A percentile compares a stretch with the other conserved stretches of the same genome.
Evolutionary conservation across 352 stramenopile species (phyloP).

Genomic region (Phytopythium montanum): DNA sequence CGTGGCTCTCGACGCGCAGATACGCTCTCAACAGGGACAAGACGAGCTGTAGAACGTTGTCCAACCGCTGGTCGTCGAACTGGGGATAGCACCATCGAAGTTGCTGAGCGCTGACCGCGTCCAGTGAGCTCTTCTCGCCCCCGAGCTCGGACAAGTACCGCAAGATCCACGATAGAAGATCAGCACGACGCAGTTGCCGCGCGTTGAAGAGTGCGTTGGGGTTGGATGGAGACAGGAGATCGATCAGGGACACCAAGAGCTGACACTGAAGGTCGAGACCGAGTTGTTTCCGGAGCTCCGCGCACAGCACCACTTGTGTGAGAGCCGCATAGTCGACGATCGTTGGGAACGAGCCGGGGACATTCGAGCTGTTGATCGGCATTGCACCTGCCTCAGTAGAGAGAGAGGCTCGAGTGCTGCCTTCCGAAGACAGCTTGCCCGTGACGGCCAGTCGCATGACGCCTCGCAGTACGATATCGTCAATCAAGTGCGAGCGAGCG

Average conservation of each 20-base stretch:
- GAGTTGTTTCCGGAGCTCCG: slow-evolving; percentile 36
- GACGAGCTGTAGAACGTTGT: slow-evolving; percentile 45
- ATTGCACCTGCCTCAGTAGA: background rate
- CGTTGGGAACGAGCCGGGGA: slow-evolving; percentile 21
- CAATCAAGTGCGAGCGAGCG: slow-evolving; percentile 35
- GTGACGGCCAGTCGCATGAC: slow-evolving; percentile 48
- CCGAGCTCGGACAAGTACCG: slow-evolving; percentile 52
- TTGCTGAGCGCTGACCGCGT: slow-evolving; percentile 22
- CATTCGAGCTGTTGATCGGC: background rate
- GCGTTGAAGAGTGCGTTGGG: slow-evolving; percentile 79
- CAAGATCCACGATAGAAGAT: slow-evolving; percentile 54
- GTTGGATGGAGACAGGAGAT: slow-evolving; percentile 44
- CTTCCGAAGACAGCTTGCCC: slow-evolving; percentile 19
- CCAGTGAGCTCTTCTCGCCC: slow-evolving; percentile 30
- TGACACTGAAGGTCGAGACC: slow-evolving; percentile 42
- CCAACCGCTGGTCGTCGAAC: slow-evolving; percentile 31
- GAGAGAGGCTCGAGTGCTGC: background rate
- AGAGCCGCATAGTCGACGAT: slow-evolving; percentile 55
- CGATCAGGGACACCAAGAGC: slow-evolving; percentile 41
- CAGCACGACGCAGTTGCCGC: slow-evolving; percentile 51
- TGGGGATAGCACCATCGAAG: slow-evolving; percentile 51
- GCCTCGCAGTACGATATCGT: slow-evolving; percentile 39
- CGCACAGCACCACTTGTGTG: slow-evolving; percentile 47
- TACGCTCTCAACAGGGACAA: slow-evolving; percentile 39
- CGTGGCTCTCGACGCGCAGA: slow-evolving; percentile 54